These are phyloP conservation scores for Rhipidocladum racemiflorum DNA, from an alignment of 176 grass and related monocot species.

Conservation along the genomic window DNA sequence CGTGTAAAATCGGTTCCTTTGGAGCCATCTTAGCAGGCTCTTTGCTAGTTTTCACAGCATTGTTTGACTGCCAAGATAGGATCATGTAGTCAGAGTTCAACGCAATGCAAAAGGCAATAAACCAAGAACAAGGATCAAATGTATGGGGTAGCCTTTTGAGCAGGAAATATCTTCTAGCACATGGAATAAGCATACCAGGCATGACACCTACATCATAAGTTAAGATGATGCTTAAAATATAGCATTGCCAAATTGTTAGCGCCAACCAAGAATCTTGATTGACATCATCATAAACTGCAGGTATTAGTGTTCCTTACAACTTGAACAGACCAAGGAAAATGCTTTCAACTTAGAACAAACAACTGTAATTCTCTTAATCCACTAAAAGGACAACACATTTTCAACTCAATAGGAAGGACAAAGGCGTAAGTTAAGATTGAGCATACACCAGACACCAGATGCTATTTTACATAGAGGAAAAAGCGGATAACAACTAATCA, in stretches of 20 bases:
- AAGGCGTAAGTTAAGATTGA: background rate
- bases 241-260: background rate
- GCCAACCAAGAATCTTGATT: background rate
- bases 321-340: background rate
- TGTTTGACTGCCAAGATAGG: constrained; percentile 23
- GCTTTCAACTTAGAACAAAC: background rate
- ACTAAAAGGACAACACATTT: background rate
- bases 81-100: constrained; percentile 11
- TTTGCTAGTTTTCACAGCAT: constrained; percentile 7
- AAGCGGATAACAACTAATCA: background rate
- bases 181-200: background rate
- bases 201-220: background rate
- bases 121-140: constrained; percentile 2
- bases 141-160: background rate
- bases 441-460: background rate
- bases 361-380: background rate
- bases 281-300: background rate
- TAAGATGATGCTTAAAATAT: constrained; percentile 6
- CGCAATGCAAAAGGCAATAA: background rate
- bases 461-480: constrained; percentile 5
- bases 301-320: background rate
- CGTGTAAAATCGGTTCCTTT: constrained; percentile 67
- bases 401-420: background rate
- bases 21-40: constrained; percentile 37
- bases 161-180: background rate